phyloP scores from a whole-genome alignment of 257 asterid species.

The Schizonepeta tenuifolia region DNA sequence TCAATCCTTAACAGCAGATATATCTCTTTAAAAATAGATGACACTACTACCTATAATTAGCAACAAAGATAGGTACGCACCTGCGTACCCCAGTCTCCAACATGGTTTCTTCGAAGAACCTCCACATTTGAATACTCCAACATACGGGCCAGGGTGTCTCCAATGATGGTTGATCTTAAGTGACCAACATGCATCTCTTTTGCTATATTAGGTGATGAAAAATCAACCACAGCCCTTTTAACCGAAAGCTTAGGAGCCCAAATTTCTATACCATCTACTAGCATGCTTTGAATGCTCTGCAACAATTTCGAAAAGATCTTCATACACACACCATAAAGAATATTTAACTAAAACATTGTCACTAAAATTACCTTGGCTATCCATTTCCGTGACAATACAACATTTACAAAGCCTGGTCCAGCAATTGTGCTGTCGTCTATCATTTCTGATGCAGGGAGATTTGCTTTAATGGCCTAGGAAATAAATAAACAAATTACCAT shows the following conservation, averaged over 20 bases:
- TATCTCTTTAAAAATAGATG: conserved; percentile 6
- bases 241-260: conserved; percentile 91
- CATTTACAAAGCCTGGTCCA: conserved; percentile 90
- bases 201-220: conserved; percentile 95
- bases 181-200: conserved; percentile 99
- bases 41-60: conserved; percentile 17
- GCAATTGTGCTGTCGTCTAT: conserved; percentile 70
- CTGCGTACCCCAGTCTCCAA: conserved; percentile 99
- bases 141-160: conserved; percentile 94
- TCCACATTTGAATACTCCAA: conserved; percentile 84
- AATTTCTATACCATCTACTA: conserved; percentile 70
- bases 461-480: conserved; percentile 70
- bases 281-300: conserved; percentile 88
- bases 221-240: conserved; percentile 82
- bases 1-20: neutral
- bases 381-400: conserved; percentile 71
- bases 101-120: conserved; percentile 90
- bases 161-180: conserved; percentile 90
- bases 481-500: conserved; percentile 31
- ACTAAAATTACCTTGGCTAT: conserved; percentile 68
- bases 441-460: conserved; percentile 77
- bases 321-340: conserved; percentile 15
- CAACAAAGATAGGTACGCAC: conserved; percentile 40
- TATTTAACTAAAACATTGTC: neutral
- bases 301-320: conserved; percentile 31